Conservation (phyloP, 2,329 filamentous ascomycete genomes). For the Penicillium occitanis region DNA sequence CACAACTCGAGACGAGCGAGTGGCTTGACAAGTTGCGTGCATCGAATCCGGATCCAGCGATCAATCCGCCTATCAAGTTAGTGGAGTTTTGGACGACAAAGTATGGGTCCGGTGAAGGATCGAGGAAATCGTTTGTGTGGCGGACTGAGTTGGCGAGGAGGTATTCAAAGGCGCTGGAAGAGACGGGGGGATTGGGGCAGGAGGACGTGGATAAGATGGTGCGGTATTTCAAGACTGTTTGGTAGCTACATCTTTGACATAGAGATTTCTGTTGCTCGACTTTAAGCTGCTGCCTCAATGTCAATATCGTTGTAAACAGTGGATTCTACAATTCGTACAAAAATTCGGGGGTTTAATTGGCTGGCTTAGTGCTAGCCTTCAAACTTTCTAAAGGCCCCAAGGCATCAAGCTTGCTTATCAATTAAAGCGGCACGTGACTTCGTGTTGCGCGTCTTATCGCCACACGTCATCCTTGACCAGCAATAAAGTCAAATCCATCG, state of each 20-base stretch:
- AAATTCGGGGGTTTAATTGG: not conserved
- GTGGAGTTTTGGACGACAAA: conserved; percentile 56
- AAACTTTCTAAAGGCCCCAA: not conserved
- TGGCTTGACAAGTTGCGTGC: conserved; percentile 42
- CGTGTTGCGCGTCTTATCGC: conserved; percentile 18
- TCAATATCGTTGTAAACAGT: not conserved
- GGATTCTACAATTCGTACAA: not conserved
- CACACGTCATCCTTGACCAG: conserved; percentile 11
- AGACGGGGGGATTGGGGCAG: conserved; percentile 21
- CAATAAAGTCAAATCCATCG: not conserved
- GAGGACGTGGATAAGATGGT: conserved; percentile 41
- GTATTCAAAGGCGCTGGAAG: conserved; percentile 22
- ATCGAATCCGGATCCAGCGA: conserved; percentile 50
- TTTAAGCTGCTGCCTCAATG: not conserved
- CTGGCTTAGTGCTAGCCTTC: not conserved
- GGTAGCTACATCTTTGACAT: conserved; percentile 6
- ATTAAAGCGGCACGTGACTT: conserved; percentile 10
- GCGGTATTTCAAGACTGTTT: conserved; percentile 32
- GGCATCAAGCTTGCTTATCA: not conserved
- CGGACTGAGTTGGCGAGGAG: conserved; percentile 25
- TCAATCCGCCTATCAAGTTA: conserved; percentile 55
- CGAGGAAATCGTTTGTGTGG: conserved; percentile 22
- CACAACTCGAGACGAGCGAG: conserved; percentile 27
- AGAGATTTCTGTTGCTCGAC: not conserved
- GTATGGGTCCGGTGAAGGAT: conserved; percentile 41